A percentile compares a stretch with the other conserved stretches of the same genome.
Evolutionary conservation across 192 early-diverging fungal species (phyloP).

Genomic region (Spinellus fusiger): DNA sequence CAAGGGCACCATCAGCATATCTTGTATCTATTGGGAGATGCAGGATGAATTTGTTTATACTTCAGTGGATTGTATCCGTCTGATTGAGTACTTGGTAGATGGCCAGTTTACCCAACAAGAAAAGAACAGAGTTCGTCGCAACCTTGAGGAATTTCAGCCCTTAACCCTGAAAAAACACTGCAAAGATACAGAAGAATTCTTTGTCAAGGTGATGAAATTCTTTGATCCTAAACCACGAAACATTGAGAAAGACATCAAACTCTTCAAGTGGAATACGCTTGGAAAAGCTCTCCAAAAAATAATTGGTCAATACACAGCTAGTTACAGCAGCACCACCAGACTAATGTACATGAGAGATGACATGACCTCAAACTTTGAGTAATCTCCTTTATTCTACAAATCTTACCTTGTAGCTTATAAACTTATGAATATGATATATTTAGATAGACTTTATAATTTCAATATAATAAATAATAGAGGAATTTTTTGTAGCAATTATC

Average conservation of each 20-base stretch:
- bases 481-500: no score
- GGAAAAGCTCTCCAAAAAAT: conserved; percentile 68
- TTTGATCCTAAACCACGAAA: conserved; percentile 76
- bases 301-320: conserved; percentile 62
- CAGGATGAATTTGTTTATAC: conserved; percentile 66
- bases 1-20: conserved; percentile 62
- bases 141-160: conserved; percentile 74
- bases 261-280: conserved; percentile 69
- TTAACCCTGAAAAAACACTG: conserved; percentile 71
- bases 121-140: conserved; percentile 83
- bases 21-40: conserved; percentile 75
- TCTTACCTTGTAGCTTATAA: no score
- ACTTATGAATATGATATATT: no score
- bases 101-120: conserved; percentile 71
- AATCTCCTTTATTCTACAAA: no score
- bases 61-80: conserved; percentile 68
- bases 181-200: conserved; percentile 61
- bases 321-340: conserved; percentile 40
- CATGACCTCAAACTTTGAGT: no score
- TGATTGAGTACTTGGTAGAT: conserved; percentile 65
- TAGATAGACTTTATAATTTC: no score
- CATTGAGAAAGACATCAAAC: conserved; percentile 83
- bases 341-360: conserved; percentile 37
- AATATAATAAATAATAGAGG: no score
- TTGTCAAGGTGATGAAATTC: conserved; percentile 74